These are phyloP conservation scores for Clavaria fumosa DNA, from an alignment of 768 basidiomycete species.

Conservation along the genomic window DNA sequence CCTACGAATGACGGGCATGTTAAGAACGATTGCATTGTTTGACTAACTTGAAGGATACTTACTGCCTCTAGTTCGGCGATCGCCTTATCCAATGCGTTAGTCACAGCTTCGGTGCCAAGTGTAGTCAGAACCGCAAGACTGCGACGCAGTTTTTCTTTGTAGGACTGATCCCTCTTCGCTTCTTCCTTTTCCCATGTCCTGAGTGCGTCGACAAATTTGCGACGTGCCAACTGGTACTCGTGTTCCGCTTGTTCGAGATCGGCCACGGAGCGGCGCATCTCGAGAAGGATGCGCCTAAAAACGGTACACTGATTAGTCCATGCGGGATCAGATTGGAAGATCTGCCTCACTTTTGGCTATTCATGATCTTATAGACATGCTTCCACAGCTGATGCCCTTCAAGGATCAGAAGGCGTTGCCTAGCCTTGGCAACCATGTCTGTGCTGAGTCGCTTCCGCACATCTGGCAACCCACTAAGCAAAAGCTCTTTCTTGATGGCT, in stretches of 20 bases:
- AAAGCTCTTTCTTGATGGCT: neutral
- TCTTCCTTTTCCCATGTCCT: neutral
- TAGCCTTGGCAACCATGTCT: neutral
- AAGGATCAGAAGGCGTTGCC: neutral
- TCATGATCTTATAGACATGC: neutral
- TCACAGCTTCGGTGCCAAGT: neutral
- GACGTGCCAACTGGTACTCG: neutral
- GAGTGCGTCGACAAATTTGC: neutral
- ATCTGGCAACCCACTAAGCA: neutral
- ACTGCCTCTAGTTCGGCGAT: too few species aligned
- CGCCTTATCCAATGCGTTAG: neutral
- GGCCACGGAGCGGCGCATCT: neutral
- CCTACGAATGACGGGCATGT: too few species aligned
- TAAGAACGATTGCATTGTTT: too few species aligned
- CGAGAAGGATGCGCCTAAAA: neutral
- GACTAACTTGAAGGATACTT: too few species aligned
- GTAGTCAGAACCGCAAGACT: neutral
- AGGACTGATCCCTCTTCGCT: neutral
- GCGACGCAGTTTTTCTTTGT: neutral
- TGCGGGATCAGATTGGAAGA: neutral
- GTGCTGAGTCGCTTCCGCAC: neutral
- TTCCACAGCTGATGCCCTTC: neutral
- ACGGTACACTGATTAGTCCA: neutral
- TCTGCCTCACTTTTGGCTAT: neutral
- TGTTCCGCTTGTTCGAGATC: neutral